Base-by-base conservation (phyloP, 257 asterid genomes). In the Lycium barbarum region DNA sequence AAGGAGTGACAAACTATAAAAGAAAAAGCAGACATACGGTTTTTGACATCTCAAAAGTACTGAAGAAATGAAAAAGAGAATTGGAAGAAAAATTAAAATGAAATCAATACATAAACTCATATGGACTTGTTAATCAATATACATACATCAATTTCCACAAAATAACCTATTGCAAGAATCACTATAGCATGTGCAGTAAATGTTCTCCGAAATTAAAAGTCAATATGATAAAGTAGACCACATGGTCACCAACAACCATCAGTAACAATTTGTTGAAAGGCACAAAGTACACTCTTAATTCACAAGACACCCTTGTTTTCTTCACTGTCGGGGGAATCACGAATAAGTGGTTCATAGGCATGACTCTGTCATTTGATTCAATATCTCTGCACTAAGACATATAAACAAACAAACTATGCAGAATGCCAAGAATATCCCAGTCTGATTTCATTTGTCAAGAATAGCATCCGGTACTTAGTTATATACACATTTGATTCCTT, bases 131-230 rank as follows among this genome's bases (percentile, higher is more conserved):
- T 49, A 51, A 76, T 53, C 61, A 49, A 49, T 22, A 22, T n/a
- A 14, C 43, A 76, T 51, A 43, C 61, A 74, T 76, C 63, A 76
- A 76, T 5, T 76, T 51, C 81, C 81, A 76, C 81, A 26, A 13
- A 71, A 40, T 22, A 20, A 40, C 20, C 80, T 7, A 76, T 36
- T 22, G 10, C 43, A 51, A 26, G 81, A 76, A 76, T 76, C 58
- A 76, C 22, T 13, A 76, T 51, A 22, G 63, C 13, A 11, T 51
- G 58, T 76, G 13, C 22, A 10, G 0, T 22, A 76, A 12, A 26
- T 76, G 45, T 22, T 43, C 6, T 51, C 14, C 63, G 26, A 13
- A 8, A 74, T 20, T 26, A 12, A 49, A 47, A 47, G 20, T 74
- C 61, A 12, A 74, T 26, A 47, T 17, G 33, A 71, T 43, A 71